These are phyloP conservation scores for Xylaria bambusicola DNA, from an alignment of 495 filamentous ascomycete species.

Conservation along the genomic window DNA sequence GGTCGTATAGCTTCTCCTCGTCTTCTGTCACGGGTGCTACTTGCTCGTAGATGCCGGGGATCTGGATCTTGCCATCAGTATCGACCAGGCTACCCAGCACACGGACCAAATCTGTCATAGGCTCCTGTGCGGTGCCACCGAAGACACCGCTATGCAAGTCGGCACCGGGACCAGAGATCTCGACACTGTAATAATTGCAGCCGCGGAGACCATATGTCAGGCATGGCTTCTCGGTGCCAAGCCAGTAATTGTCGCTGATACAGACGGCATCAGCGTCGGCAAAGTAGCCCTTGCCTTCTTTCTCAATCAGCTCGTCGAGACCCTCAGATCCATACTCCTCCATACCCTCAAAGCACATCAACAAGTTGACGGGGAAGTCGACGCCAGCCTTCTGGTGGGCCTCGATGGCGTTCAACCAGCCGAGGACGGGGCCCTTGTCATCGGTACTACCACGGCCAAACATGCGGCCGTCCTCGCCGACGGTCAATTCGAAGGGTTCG, in stretches of 20 bases:
- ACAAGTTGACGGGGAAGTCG: constrained; percentile 93
- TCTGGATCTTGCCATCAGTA: constrained; percentile 82
- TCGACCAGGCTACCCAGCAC: constrained; percentile 83
- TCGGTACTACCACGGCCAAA: constrained; percentile 94
- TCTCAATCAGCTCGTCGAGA: constrained; percentile 88
- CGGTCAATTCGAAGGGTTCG: constrained; percentile 87
- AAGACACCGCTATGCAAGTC: constrained; percentile 97
- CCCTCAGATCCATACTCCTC: constrained; percentile 98
- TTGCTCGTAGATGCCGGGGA: constrained; percentile 86
- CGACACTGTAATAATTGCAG: constrained; percentile 93
- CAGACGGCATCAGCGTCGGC: constrained; percentile 94
- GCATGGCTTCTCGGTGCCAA: constrained; percentile 96
- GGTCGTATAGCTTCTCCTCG: constrained; percentile 79
- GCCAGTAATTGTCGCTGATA: constrained; percentile 99
- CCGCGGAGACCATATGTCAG: constrained; percentile 97
- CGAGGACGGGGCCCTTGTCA: constrained; percentile 96
- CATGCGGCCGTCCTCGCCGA: constrained; percentile 91
- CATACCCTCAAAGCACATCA: constrained; percentile 99
- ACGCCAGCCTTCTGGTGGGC: constrained; percentile 92
- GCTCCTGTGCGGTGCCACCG: constrained; percentile 92
- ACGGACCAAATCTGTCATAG: constrained; percentile 92
- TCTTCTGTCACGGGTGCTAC: constrained; percentile 85
- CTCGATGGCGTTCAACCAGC: constrained; percentile 97
- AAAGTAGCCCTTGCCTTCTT: constrained; percentile 88
- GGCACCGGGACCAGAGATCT: constrained; percentile 83